These are phyloP conservation scores for Lepidium didymum DNA, from an alignment of 345 rosid genomes.

Conservation along the genomic window DNA sequence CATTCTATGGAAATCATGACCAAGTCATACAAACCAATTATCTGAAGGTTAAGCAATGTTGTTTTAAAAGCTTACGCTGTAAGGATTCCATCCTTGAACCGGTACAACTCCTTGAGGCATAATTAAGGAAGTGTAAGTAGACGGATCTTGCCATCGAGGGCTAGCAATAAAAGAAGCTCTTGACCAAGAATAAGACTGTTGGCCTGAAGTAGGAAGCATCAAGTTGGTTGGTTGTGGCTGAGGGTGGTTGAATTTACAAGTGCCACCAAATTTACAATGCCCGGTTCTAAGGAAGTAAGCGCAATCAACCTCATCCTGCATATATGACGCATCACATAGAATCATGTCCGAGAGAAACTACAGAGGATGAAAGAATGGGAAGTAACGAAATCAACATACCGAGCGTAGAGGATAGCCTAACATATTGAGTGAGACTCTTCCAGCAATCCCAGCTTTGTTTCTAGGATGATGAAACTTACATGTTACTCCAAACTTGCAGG, in stretches of 20 bases:
- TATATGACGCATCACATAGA: background rate
- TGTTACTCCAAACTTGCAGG: constrained; percentile 99
- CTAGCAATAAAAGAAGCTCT: constrained; percentile 83
- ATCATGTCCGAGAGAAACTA: background rate
- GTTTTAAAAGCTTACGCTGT: constrained; percentile 49
- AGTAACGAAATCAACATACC: constrained; percentile 35
- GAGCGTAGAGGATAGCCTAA: constrained; percentile 92
- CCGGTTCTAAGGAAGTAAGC: constrained; percentile 93
- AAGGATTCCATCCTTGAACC: constrained; percentile 89
- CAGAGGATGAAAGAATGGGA: background rate
- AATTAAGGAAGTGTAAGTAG: constrained; percentile 69
- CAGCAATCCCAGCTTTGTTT: constrained; percentile 92
- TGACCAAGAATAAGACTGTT: constrained; percentile 87
- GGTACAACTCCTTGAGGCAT: constrained; percentile 88
- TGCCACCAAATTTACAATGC: constrained; percentile 87
- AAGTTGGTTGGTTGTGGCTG: constrained; percentile 85
- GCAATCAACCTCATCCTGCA: constrained; percentile 88
- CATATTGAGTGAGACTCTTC: constrained; percentile 79
- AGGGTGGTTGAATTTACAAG: constrained; percentile 97
- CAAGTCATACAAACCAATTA: background rate
- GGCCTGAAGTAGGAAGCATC: constrained; percentile 77
- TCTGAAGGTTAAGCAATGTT: background rate
- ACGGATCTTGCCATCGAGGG: constrained; percentile 97
- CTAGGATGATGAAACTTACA: constrained; percentile 99
- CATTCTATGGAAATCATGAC: background rate